A percentile compares a stretch with the other conserved stretches of the same genome.
phyloP scores from a whole-genome alignment of 192 early-diverging fungal genomes.

The Podila minutissima region DNA sequence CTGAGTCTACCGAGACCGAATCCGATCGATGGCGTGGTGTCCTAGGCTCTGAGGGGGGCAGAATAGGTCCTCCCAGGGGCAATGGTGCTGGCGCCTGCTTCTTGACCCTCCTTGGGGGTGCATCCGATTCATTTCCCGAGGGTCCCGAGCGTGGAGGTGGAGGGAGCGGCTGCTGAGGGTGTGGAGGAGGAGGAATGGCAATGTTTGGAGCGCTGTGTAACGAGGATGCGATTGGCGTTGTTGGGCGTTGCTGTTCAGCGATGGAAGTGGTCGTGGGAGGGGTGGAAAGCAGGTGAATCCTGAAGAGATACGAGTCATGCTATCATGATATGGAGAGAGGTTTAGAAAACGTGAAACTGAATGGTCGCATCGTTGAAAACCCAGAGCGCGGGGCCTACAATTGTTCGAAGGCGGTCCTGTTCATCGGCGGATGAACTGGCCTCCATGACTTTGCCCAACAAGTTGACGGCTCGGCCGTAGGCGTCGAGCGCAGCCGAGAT shows the following conservation, averaged over 20 bases:
- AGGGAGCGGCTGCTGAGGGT: conserved; percentile 29
- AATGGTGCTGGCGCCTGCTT: conserved; percentile 40
- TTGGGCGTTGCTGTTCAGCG: background rate
- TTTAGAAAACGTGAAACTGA: background rate
- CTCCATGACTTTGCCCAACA: conserved; percentile 44
- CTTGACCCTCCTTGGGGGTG: conserved; percentile 29
- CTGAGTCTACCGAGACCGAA: conserved; percentile 28
- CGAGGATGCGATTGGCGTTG: background rate
- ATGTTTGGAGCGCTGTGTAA: background rate
- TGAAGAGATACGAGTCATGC: conserved; percentile 47
- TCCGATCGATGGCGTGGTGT: conserved; percentile 45
- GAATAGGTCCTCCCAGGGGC: conserved; percentile 3
- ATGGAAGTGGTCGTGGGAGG: conserved; percentile 25
- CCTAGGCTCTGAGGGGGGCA: conserved; percentile 15
- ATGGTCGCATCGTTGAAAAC: background rate
- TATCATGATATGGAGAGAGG: background rate
- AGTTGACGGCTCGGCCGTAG: conserved; percentile 27
- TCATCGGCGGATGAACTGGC: conserved; percentile 40
- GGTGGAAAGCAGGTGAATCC: conserved; percentile 40
- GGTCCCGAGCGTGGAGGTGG: conserved; percentile 11
- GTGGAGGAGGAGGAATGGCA: conserved; percentile 12
- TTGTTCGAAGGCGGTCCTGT: conserved; percentile 37
- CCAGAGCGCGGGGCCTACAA: conserved; percentile 17
- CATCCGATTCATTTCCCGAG: conserved; percentile 19
- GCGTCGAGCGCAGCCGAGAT: conserved; percentile 31